These are phyloP conservation scores for Eremochloa ophiuroides DNA, from an alignment of 176 grass and related monocot genomes.

Conservation along the genomic window DNA sequence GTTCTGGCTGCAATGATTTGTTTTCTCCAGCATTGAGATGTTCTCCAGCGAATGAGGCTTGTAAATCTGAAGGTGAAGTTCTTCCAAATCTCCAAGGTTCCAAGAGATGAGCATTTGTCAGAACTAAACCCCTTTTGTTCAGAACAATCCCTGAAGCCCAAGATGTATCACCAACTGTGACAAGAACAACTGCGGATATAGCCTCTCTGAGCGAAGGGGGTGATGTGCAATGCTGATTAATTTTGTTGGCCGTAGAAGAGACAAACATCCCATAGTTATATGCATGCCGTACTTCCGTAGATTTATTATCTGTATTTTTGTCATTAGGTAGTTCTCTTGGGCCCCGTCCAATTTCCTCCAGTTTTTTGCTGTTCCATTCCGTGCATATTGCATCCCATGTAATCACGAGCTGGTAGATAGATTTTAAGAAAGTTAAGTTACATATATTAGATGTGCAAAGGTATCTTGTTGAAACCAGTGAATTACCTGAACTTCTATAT, in stretches of 20 bases:
- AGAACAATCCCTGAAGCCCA: constrained; percentile 97
- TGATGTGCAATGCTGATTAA: constrained; percentile 15
- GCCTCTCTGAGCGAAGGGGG: constrained; percentile 44
- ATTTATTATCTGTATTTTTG: constrained; percentile 21
- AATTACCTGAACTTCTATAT: constrained; percentile 82
- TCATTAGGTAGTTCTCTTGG: constrained; percentile 36
- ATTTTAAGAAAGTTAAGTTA: constrained; percentile 18
- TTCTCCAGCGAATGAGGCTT: constrained; percentile 25
- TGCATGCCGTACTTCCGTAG: background rate
- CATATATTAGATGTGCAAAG: constrained; percentile 9
- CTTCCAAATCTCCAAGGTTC: constrained; percentile 97
- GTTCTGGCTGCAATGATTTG: constrained; percentile 14
- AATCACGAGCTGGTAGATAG: constrained; percentile 70
- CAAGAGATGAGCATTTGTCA: constrained; percentile 95
- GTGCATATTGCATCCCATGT: constrained; percentile 76
- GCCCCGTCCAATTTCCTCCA: constrained; percentile 31
- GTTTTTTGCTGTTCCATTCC: constrained; percentile 34
- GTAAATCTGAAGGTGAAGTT: constrained; percentile 53
- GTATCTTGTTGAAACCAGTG: constrained; percentile 1
- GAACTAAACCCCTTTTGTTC: constrained; percentile 70
- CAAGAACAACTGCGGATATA: constrained; percentile 78
- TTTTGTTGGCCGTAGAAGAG: constrained; percentile 16
- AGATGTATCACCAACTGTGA: constrained; percentile 64
- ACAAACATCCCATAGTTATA: constrained; percentile 24
- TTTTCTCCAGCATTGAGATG: constrained; percentile 11